Conservation (phyloP, 345 rosid species). For the Ceriops tagal region DNA sequence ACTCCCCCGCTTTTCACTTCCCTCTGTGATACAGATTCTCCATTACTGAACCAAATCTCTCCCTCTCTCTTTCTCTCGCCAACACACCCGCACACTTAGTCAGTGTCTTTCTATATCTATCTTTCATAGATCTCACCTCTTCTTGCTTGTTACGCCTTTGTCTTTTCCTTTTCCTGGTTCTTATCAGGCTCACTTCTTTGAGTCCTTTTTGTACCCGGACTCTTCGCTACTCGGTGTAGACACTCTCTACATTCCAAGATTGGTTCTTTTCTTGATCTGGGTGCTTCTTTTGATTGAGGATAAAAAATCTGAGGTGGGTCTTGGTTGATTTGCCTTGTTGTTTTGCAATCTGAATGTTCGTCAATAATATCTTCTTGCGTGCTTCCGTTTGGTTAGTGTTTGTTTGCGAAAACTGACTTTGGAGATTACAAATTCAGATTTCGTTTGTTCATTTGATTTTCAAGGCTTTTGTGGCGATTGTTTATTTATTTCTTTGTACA, state of each 20-base stretch:
- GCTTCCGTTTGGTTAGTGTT: neutral
- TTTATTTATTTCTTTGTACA: neutral
- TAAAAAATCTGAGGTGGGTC: conserved; percentile 4
- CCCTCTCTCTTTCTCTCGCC: no score
- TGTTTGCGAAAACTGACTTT: no score
- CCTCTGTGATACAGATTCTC: conserved; percentile 15
- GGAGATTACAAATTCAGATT: neutral
- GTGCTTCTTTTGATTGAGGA: neutral
- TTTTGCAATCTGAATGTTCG: neutral
- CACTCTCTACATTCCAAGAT: conserved; percentile 9
- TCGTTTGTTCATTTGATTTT: no score
- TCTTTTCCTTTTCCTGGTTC: neutral
- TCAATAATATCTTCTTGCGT: no score
- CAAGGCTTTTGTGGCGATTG: no score
- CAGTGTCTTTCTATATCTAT: conserved; percentile 1
- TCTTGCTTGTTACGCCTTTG: conserved; percentile 3
- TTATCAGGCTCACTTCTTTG: conserved; percentile 4
- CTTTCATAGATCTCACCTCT: conserved; percentile 5
- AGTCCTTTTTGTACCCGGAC: neutral
- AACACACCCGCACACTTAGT: no score
- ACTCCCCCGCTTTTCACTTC: neutral
- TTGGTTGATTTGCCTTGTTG: neutral
- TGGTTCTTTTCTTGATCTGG: neutral
- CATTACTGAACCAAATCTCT: neutral
- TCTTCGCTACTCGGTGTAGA: neutral